These are phyloP conservation scores for Calonectria crousiana DNA, from an alignment of 2,329 filamentous ascomycete species.

Conservation along the genomic window DNA sequence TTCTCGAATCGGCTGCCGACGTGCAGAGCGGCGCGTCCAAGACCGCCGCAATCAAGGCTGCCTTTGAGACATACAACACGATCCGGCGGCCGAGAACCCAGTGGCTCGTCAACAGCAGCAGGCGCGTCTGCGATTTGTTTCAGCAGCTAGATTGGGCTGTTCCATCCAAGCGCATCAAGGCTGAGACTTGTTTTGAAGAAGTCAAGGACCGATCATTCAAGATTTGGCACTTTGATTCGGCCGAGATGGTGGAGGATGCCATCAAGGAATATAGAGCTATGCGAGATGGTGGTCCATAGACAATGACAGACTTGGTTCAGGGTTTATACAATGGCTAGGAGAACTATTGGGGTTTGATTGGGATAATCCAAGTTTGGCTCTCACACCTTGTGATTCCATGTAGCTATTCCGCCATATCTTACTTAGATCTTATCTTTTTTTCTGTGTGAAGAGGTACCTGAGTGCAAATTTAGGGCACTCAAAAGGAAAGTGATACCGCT, in stretches of 20 bases:
- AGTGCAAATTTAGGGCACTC: too few relatives aligned
- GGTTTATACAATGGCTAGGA: neutral
- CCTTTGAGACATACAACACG: neutral
- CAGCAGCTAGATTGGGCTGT: neutral
- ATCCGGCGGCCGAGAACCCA: neutral
- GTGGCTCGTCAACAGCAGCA: neutral
- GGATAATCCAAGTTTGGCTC: too few relatives aligned
- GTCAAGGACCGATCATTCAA: neutral
- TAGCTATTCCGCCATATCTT: too few relatives aligned
- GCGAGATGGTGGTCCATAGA: neutral
- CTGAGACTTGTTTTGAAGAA: neutral
- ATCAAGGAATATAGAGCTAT: neutral
- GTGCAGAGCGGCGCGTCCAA: neutral
- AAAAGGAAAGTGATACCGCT: too few relatives aligned
- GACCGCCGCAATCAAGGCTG: neutral
- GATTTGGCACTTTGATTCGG: neutral
- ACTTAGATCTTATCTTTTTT: too few relatives aligned
- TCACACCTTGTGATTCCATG: too few relatives aligned
- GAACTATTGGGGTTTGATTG: neutral
- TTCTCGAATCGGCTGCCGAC: neutral
- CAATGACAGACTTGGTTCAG: too few relatives aligned
- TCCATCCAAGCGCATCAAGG: neutral
- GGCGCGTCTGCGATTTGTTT: neutral
- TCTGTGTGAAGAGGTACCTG: too few relatives aligned
- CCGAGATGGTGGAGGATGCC: neutral